Evolutionary conservation across 1,139 yeast genomes (phyloP).

Genomic region (Arxiozyma heterogenica): DNA sequence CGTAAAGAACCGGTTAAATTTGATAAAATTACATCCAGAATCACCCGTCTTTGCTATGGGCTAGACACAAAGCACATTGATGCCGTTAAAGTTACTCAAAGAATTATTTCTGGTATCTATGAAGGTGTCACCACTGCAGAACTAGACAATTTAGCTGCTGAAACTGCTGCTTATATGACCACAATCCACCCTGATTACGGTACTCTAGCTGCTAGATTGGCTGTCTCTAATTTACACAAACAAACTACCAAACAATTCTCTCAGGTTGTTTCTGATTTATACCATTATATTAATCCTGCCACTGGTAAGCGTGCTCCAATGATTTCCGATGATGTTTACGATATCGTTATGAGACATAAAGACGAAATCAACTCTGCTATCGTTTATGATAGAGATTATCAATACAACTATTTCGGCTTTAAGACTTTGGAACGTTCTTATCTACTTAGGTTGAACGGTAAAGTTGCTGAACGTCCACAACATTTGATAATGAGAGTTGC

Average conservation of each 20-base stretch:
- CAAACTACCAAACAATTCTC: conserved; percentile 81
- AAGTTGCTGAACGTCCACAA: conserved; percentile 82
- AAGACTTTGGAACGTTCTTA: conserved; percentile 81
- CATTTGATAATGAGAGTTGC: conserved; percentile 85
- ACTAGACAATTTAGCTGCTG: conserved; percentile 91
- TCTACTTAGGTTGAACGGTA: conserved; percentile 51
- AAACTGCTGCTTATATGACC: conserved; percentile 95
- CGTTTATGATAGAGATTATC: conserved; percentile 69
- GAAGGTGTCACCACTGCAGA: conserved; percentile 96
- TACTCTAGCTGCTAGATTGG: conserved; percentile 87
- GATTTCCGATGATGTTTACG: conserved; percentile 59
- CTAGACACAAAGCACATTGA: conserved; percentile 76
- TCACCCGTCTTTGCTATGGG: conserved; percentile 68
- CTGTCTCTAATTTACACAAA: conserved; percentile 83
- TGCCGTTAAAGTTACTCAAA: conserved; percentile 81
- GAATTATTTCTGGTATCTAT: conserved; percentile 83
- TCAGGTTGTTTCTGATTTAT: conserved; percentile 57
- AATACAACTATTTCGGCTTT: conserved; percentile 75
- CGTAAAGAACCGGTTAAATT: conserved; percentile 80
- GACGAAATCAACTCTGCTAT: conserved; percentile 68
- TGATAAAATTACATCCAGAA: conserved; percentile 63
- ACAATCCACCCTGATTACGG: conserved; percentile 96
- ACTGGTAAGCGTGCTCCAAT: conserved; percentile 48
- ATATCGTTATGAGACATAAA: conserved; percentile 49
- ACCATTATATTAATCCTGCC: conserved; percentile 60